Evolutionary conservation across 805 yeast species (phyloP).

Genomic region (Zygosaccharomyces lentus): DNA sequence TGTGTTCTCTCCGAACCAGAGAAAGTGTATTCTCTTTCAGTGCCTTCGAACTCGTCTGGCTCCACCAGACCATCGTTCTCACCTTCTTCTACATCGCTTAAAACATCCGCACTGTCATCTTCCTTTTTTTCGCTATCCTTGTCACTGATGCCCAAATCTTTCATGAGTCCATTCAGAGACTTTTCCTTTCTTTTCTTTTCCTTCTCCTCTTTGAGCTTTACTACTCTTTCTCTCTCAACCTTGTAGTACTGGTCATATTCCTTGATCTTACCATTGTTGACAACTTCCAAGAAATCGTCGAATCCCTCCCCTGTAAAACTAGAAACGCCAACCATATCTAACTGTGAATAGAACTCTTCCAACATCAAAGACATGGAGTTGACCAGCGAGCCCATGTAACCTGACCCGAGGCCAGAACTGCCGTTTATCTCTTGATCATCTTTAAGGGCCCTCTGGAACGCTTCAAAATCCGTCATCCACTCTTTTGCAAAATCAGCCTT

Average conservation of each 20-base stretch:
- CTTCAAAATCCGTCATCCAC: conserved; percentile 97
- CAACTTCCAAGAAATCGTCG: conserved; percentile 81
- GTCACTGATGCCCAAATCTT: conserved; percentile 71
- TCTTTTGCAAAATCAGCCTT: conserved; percentile 84
- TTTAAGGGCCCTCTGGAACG: conserved; percentile 74
- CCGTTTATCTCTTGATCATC: conserved; percentile 63
- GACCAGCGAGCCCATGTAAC: conserved; percentile 90
- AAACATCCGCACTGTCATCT: conserved; percentile 52
- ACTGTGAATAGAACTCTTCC: conserved; percentile 90
- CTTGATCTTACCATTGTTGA: conserved; percentile 70
- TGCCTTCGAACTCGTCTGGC: conserved; percentile 49
- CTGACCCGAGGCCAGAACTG: conserved; percentile 53
- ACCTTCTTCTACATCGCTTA: conserved; percentile 41
- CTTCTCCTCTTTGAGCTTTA: conserved; percentile 69
- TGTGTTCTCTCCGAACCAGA: conserved; percentile 57
- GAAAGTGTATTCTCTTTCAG: conserved; percentile 66
- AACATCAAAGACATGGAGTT: conserved; percentile 94
- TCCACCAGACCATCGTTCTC: conserved; percentile 41
- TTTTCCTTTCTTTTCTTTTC: conserved; percentile 69
- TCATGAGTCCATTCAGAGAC: conserved; percentile 69
- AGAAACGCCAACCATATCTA: conserved; percentile 90
- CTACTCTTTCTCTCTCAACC: conserved; percentile 78
- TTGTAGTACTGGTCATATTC: conserved; percentile 82
- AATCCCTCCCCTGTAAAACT: conserved; percentile 92
- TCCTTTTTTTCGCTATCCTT: conserved; percentile 29